These are phyloP conservation scores for Stephanodiscus triporus DNA, from an alignment of 108 stramenopile genomes.

Conservation along the genomic window DNA sequence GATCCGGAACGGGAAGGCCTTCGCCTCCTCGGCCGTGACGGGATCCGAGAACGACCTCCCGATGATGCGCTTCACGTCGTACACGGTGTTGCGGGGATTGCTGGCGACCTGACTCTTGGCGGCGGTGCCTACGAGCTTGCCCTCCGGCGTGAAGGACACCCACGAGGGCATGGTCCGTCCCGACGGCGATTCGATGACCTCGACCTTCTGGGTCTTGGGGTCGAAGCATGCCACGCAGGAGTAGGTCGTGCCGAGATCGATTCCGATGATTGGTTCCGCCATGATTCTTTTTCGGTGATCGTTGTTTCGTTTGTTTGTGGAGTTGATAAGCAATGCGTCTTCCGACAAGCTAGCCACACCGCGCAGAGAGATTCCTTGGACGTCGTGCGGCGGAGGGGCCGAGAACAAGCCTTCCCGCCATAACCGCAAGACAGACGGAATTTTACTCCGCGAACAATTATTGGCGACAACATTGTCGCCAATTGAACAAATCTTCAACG, in stretches of 20 bases:
- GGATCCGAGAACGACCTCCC: constrained; percentile 60
- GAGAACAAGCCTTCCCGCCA: background rate
- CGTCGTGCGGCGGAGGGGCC: no score
- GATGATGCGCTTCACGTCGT: constrained; percentile 76
- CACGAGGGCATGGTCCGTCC: constrained; percentile 89
- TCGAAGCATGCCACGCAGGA: constrained; percentile 57
- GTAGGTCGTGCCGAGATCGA: constrained; percentile 61
- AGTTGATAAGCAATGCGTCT: background rate
- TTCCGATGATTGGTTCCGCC: constrained; percentile 58
- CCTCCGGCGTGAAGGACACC: constrained; percentile 74
- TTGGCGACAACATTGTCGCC: background rate
- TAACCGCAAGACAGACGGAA: constrained; percentile 4
- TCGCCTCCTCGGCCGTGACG: constrained; percentile 57
- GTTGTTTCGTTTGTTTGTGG: background rate
- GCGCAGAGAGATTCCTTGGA: constrained; percentile 6
- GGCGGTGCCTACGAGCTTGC: constrained; percentile 59
- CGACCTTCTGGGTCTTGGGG: constrained; percentile 43
- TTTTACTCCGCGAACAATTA: background rate
- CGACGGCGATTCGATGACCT: constrained; percentile 84
- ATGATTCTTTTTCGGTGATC: constrained; percentile 20
- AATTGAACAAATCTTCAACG: constrained; percentile 10
- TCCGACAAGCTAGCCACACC: no score
- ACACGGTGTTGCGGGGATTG: constrained; percentile 66
- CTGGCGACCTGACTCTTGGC: constrained; percentile 67
- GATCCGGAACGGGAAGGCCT: constrained; percentile 57